Percentiles rank a stretch among this genome's conserved stretches.
Evolutionary conservation across 192 early-diverging fungal genomes (phyloP).

Genomic region (Cladochytrium replicatum): DNA sequence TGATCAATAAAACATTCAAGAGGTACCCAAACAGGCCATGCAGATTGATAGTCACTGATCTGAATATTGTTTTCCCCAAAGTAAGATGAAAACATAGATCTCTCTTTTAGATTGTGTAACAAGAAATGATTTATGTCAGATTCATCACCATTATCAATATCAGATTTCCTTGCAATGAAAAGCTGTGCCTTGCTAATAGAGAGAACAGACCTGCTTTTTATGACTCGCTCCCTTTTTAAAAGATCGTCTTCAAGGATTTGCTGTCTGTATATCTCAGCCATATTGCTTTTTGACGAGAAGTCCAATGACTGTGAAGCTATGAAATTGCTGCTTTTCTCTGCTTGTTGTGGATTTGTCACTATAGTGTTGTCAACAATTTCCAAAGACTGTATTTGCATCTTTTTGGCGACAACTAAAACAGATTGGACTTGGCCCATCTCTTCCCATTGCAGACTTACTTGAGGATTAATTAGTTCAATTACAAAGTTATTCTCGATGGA

Average conservation of each 20-base stretch:
- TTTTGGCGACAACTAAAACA: slow-evolving; percentile 49
- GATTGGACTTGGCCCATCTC: slow-evolving; percentile 36
- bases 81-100: too few species aligned
- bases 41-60: not conserved
- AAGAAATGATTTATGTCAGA: slow-evolving; percentile 7
- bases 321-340: slow-evolving; percentile 41
- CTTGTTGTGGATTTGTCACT: slow-evolving; percentile 15
- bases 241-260: not conserved
- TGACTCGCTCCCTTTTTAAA: not conserved
- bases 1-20: slow-evolving; percentile 53
- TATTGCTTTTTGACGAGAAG: slow-evolving; percentile 31
- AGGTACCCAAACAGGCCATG: slow-evolving; percentile 63
- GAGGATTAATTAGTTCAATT: slow-evolving; percentile 58
- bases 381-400: slow-evolving; percentile 46
- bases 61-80: too few species aligned
- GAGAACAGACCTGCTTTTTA: not conserved
- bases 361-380: slow-evolving; percentile 40
- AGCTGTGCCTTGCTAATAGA: slow-evolving; percentile 38
- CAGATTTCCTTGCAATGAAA: slow-evolving; percentile 9
- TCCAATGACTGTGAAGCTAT: slow-evolving; percentile 54
- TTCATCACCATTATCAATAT: slow-evolving; percentile 15
- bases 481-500: slow-evolving; percentile 45
- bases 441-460: slow-evolving; percentile 56
- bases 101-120: not conserved
- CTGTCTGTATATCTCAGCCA: slow-evolving; percentile 1